Percentiles rank a stretch among this genome's conserved stretches.
Evolutionary conservation across 176 grass and related monocot species (phyloP).

Genomic region (Metroxylon sagu): DNA sequence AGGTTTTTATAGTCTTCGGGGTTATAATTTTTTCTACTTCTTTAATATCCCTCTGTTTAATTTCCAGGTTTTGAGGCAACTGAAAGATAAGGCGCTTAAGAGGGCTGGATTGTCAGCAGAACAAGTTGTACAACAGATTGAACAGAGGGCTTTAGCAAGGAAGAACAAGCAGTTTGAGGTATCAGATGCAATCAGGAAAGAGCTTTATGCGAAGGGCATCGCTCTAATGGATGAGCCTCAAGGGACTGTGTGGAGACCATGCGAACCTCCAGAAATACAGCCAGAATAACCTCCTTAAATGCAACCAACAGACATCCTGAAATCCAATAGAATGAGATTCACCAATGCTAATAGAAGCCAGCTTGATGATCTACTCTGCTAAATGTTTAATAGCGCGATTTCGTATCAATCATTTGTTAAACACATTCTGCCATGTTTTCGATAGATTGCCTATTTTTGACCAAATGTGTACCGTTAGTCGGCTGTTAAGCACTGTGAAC

Average conservation of each 20-base stretch:
- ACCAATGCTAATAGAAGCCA: no score
- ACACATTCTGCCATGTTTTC: no score
- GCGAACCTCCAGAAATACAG: slow-evolving; percentile 25
- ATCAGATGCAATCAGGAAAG: slow-evolving; percentile 34
- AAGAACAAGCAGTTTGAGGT: slow-evolving; percentile 36
- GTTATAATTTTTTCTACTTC: background rate
- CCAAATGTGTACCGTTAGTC: no score
- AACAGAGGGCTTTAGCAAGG: slow-evolving; percentile 33
- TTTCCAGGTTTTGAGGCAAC: slow-evolving; percentile 36
- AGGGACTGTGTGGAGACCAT: slow-evolving; percentile 68
- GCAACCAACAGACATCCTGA: no score
- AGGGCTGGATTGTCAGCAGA: slow-evolving; percentile 31
- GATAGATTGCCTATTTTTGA: no score
- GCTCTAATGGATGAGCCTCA: slow-evolving; percentile 75
- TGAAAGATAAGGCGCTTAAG: slow-evolving; percentile 33
- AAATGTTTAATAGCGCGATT: no score
- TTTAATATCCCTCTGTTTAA: slow-evolving; percentile 2
- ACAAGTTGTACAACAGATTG: slow-evolving; percentile 28
- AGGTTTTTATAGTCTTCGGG: background rate
- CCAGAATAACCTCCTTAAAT: no score
- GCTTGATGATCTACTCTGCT: no score
- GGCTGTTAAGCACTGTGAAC: no score
- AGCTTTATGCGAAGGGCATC: slow-evolving; percentile 50
- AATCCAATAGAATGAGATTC: no score
- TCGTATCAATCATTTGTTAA: no score